Conservation (phyloP, 441 rosid species). For the Omphalea diandra region DNA sequence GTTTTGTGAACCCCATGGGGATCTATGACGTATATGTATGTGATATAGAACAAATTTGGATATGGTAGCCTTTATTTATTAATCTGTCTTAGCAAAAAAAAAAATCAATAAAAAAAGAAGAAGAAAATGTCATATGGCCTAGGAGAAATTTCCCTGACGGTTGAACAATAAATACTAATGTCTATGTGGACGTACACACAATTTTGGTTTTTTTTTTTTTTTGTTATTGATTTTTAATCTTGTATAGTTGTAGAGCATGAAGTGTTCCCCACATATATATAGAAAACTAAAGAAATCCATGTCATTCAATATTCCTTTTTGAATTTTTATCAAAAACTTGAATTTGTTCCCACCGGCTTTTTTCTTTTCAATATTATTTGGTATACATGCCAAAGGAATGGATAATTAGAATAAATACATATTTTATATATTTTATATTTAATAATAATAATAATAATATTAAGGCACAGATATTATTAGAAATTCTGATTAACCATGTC, state of each 20-base stretch:
- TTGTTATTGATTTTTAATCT: not conserved
- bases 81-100: not conserved
- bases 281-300: not conserved
- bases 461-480: too few species aligned
- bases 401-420: too few species aligned
- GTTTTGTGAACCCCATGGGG: conserved; percentile 34
- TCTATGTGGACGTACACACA: not conserved
- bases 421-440: too few species aligned
- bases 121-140: conserved; percentile 2
- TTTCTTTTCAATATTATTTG: too few species aligned
- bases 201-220: too few species aligned
- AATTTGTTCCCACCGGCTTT: too few species aligned
- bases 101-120: too few species aligned
- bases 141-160: conserved; percentile 25
- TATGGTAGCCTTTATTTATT: conserved; percentile 13
- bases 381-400: too few species aligned
- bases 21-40: conserved; percentile 13
- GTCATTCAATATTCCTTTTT: too few species aligned
- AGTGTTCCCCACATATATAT: not conserved
- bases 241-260: conserved; percentile 7
- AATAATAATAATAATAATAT: too few species aligned
- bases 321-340: too few species aligned
- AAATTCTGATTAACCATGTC: too few species aligned
- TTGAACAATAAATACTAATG: conserved; percentile 6
- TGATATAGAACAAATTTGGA: conserved; percentile 6